phyloP scores from a whole-genome alignment of 306 rosid species.

The Cicer yamashitae region DNA sequence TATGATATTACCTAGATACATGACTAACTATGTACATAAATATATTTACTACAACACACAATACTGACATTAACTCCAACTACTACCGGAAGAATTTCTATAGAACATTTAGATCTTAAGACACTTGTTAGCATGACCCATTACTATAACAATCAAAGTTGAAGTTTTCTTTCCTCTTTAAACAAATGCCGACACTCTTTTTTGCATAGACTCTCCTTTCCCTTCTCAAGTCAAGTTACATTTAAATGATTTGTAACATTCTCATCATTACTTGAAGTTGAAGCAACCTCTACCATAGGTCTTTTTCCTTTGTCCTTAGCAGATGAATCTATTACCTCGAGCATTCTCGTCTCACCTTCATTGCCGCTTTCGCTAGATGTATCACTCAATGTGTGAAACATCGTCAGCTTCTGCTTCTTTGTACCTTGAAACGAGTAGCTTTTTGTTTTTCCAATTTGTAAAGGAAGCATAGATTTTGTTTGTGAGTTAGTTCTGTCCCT shows the following conservation, averaged over 20 bases:
- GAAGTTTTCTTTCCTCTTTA: slow-evolving; percentile 38
- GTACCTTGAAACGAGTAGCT: slow-evolving; percentile 55
- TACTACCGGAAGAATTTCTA: no score
- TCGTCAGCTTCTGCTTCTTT: slow-evolving; percentile 48
- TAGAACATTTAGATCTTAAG: no score
- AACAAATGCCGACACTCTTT: slow-evolving; percentile 29
- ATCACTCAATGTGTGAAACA: slow-evolving; percentile 58
- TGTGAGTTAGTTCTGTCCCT: slow-evolving; percentile 49
- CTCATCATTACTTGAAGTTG: slow-evolving; percentile 31
- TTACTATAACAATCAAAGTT: no score
- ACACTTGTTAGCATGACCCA: no score
- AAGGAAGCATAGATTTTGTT: slow-evolving; percentile 64
- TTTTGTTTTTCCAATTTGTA: slow-evolving; percentile 49
- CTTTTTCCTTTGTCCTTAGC: slow-evolving; percentile 44
- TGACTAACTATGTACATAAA: slow-evolving; percentile 3
- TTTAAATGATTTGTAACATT: slow-evolving; percentile 22
- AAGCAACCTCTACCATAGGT: slow-evolving; percentile 31
- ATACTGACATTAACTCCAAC: no score
- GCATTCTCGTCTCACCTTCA: slow-evolving; percentile 50
- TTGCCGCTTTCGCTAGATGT: slow-evolving; percentile 50
- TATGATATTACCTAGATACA: not conserved
- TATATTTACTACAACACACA: not conserved
- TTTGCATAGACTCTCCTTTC: slow-evolving; percentile 5
- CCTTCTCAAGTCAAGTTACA: slow-evolving; percentile 16
- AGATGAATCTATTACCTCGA: slow-evolving; percentile 44